Evolutionary conservation across 192 early-diverging fungal genomes (phyloP).

Genomic region (Geranomyces michiganensis): DNA sequence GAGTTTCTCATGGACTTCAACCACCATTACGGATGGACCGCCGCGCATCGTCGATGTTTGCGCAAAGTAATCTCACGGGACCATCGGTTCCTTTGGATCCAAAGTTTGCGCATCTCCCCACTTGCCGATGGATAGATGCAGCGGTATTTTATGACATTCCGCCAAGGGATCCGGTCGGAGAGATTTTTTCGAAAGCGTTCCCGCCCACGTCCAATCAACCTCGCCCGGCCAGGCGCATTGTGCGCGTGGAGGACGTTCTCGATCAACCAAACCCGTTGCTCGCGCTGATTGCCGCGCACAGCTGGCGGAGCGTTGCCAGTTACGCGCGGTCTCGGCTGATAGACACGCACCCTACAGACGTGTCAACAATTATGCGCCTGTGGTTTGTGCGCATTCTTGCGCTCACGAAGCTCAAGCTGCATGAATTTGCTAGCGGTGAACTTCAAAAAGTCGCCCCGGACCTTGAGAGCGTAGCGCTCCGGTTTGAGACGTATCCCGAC

Average conservation of each 20-base stretch:
- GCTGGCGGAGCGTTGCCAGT: slow-evolving; percentile 42
- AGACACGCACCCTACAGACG: slow-evolving; percentile 33
- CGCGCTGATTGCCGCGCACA: slow-evolving; percentile 29
- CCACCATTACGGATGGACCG: neutral
- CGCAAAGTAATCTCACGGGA: neutral
- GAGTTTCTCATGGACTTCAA: neutral
- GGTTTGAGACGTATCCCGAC: slow-evolving; percentile 38
- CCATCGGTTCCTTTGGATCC: slow-evolving; percentile 18
- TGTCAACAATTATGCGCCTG: slow-evolving; percentile 38
- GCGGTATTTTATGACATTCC: slow-evolving; percentile 47
- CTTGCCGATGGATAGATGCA: slow-evolving; percentile 43
- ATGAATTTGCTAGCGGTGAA: slow-evolving; percentile 41
- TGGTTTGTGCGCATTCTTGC: slow-evolving; percentile 44
- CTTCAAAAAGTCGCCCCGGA: slow-evolving; percentile 28
- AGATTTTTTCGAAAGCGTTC: slow-evolving; percentile 42
- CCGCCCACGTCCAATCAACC: slow-evolving; percentile 16
- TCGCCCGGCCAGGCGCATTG: slow-evolving; percentile 22
- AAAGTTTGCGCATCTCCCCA: slow-evolving; percentile 26
- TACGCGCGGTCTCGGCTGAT: slow-evolving; percentile 36
- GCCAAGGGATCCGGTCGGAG: slow-evolving; percentile 37
- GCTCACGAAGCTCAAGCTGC: slow-evolving; percentile 37
- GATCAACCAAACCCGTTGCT: slow-evolving; percentile 27
- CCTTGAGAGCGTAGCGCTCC: slow-evolving; percentile 12
- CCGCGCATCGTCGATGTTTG: slow-evolving; percentile 12
- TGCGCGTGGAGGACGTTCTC: slow-evolving; percentile 30